phyloP scores from a whole-genome alignment of 1,284 basidiomycete genomes.

The Ustilago xerochloae region DNA sequence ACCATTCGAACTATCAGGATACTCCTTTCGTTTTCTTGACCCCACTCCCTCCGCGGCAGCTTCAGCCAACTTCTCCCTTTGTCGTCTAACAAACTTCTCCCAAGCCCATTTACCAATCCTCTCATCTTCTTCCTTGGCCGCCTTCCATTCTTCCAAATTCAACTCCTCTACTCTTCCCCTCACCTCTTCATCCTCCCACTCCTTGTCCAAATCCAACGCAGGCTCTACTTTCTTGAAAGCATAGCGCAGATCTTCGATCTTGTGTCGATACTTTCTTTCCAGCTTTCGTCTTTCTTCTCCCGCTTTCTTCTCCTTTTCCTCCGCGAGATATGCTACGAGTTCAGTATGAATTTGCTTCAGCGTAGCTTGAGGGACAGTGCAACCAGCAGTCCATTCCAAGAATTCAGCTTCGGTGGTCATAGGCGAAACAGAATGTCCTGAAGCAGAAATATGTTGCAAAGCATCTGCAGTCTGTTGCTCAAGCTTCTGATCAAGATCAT shows the following conservation, averaged over 20 bases:
- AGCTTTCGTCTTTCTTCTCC: constrained; percentile 78
- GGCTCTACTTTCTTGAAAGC: constrained; percentile 89
- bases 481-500: constrained; percentile 84
- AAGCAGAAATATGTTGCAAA: constrained; percentile 74
- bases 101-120: constrained; percentile 55
- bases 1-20: not conserved
- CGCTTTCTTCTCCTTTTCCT: constrained; percentile 26
- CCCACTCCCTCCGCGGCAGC: not conserved
- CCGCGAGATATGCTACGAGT: constrained; percentile 30
- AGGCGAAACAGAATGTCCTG: constrained; percentile 71
- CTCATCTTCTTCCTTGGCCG: constrained; percentile 41
- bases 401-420: constrained; percentile 72
- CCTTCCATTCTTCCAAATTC: constrained; percentile 37
- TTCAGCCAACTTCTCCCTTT: constrained; percentile 46
- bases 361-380: constrained; percentile 16
- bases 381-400: constrained; percentile 66
- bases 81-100: constrained; percentile 61
- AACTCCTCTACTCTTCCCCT: constrained; percentile 16
- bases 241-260: constrained; percentile 94
- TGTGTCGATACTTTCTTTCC: constrained; percentile 84
- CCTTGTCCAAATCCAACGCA: constrained; percentile 68
- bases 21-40: constrained; percentile 29
- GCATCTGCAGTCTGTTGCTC: constrained; percentile 79
- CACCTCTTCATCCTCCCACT: constrained; percentile 28
- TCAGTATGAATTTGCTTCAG: constrained; percentile 22